These are phyloP conservation scores for Leptographium wingfieldii DNA, from an alignment of 2,329 filamentous ascomycete genomes.

Conservation along the genomic window DNA sequence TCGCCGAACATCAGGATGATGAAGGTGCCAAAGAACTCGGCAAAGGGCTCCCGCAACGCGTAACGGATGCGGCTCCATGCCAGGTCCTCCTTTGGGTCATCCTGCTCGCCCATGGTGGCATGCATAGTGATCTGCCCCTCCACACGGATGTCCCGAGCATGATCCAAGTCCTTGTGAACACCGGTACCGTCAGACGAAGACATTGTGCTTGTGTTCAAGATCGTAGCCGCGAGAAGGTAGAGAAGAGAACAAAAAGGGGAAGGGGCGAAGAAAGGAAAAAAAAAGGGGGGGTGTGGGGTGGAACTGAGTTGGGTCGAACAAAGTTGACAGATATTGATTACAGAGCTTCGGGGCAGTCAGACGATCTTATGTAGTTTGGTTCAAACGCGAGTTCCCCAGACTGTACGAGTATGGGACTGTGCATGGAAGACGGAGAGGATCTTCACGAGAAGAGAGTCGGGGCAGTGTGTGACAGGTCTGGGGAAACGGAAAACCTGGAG, in stretches of 20 bases:
- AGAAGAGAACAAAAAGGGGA: not conserved
- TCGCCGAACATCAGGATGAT: constrained; percentile 57
- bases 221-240: not conserved
- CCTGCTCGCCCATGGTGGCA: not conserved
- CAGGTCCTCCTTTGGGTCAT: not conserved
- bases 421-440: no score
- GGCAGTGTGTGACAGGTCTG: not conserved
- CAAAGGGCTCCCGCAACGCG: constrained; percentile 43
- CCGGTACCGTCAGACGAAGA: not conserved
- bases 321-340: not conserved
- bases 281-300: not conserved
- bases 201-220: not conserved
- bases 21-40: constrained; percentile 58
- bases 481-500: not conserved
- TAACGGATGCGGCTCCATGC: constrained; percentile 41
- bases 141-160: not conserved
- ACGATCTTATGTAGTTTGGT: not conserved
- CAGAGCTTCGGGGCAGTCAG: not conserved
- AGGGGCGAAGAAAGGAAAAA: not conserved
- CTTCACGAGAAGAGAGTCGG: no score
- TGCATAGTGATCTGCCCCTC: constrained; percentile 1
- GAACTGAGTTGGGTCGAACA: no score
- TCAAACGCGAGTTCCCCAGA: not conserved
- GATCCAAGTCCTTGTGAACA: not conserved
- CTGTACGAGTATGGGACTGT: not conserved